Percentiles rank a stretch among this genome's conserved stretches.
Evolutionary conservation across 2,329 filamentous ascomycete genomes (phyloP).

Genomic region (Teratosphaeriaceae sp.): DNA sequence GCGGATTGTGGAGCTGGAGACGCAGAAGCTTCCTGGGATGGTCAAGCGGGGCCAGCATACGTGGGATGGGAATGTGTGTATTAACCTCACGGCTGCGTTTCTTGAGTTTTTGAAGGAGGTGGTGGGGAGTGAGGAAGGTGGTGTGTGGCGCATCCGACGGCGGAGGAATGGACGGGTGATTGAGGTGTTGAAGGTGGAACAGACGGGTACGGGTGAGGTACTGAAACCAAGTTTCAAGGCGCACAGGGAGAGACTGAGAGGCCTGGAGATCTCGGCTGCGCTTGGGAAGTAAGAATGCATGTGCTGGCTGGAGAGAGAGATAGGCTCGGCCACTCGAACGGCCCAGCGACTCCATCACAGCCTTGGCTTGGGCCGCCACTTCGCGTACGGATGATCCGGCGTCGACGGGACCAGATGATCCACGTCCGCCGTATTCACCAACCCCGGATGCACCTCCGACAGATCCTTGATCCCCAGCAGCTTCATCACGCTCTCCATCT

Average conservation of each 20-base stretch:
- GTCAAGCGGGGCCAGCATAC: slow-evolving; percentile 61
- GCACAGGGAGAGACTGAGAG: slow-evolving; percentile 47
- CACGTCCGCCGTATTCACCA: slow-evolving; percentile 48
- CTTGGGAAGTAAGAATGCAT: slow-evolving; percentile 1
- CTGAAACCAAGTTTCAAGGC: slow-evolving; percentile 70
- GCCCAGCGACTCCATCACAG: not conserved
- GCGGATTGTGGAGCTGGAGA: slow-evolving; percentile 71
- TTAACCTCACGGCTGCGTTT: slow-evolving; percentile 78
- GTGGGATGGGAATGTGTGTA: slow-evolving; percentile 92
- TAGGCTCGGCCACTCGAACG: too few species aligned
- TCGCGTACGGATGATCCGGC: slow-evolving; percentile 10
- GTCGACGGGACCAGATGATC: slow-evolving; percentile 40
- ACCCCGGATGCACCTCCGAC: slow-evolving; percentile 52
- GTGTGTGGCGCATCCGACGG: slow-evolving; percentile 73
- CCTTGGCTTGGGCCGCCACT: slow-evolving; percentile 1
- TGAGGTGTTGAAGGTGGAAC: slow-evolving; percentile 66
- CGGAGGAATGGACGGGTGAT: slow-evolving; percentile 56
- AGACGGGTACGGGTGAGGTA: slow-evolving; percentile 68
- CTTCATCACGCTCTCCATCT: slow-evolving; percentile 58
- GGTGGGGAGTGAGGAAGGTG: slow-evolving; percentile 55
- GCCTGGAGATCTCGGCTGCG: slow-evolving; percentile 8
- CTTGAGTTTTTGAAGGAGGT: slow-evolving; percentile 50
- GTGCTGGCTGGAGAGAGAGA: not conserved
- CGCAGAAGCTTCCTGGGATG: slow-evolving; percentile 67
- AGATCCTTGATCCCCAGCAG: slow-evolving; percentile 56